Base-by-base conservation (phyloP, 352 stramenopile genomes). In the Elongisporangium anandrum region DNA sequence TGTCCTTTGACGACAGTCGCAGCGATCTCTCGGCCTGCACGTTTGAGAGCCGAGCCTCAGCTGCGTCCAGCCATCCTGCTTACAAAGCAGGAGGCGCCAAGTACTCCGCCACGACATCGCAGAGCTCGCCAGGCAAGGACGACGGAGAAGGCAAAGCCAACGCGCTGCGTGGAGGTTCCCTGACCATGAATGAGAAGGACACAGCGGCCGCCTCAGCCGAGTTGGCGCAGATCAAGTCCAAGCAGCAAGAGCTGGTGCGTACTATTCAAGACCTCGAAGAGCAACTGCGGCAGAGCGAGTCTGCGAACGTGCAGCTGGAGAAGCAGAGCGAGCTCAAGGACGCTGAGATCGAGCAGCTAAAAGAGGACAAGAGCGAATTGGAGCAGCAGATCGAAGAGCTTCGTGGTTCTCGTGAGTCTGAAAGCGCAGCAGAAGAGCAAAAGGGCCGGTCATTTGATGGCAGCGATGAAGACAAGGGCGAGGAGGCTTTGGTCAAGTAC, bases 11-110 rank as follows among this genome's bases (percentile, higher is more conserved):
- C 2, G 79, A 79, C 22, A 86, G 70, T 24, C 64, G 64, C 9
- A 89, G 79, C 26, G 77, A 87, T 62, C 72, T 88, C 59, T 89
- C 79, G 6, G 77, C 73, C 26, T 85, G 76, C 52, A 87, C 79
- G 12, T 66, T 79, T 23, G 65, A 84, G 13, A 88, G 79, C 45
- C 76, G 73, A 39, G 73, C 73, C 24, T 89, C 79, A 1, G 74
- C 75, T 17, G 41, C 69, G 20, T 81, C 72, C 34, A 79, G 52
- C 20, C 53, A 56, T 22, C 29, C 29, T 8, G 34, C 53, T 47
- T 15, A 49, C 21, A 20, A 52, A 12, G 22, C 23, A 60, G 56
- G 16, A n/a, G 39, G 54, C 13, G 8, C 22, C 38, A 59, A 59
- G 15, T 41, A 53, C 20, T 54, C 60, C 29, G 15, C 72, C 56